phyloP scores from a whole-genome alignment of 352 stramenopile genomes.

The Phytophthora capsici region DNA sequence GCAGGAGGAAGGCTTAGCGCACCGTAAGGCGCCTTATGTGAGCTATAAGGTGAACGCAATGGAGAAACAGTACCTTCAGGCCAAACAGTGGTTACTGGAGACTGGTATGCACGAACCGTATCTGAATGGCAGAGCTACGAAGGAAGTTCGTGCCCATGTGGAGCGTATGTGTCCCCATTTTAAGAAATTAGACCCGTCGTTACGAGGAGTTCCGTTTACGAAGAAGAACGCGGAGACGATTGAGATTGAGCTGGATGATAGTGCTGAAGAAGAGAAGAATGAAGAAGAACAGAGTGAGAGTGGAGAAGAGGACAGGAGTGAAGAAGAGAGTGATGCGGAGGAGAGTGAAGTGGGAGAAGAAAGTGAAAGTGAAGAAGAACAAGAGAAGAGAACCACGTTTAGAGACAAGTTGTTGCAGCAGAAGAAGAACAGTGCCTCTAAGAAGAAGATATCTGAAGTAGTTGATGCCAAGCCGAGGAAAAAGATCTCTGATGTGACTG shows the following conservation, averaged over 20 bases:
- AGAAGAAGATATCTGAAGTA: not conserved
- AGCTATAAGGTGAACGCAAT: slow-evolving; percentile 41
- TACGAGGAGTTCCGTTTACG: slow-evolving; percentile 30
- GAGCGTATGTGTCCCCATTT: slow-evolving; percentile 36
- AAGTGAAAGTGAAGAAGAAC: not conserved
- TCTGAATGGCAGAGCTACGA: slow-evolving; percentile 24
- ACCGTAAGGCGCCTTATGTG: slow-evolving; percentile 38
- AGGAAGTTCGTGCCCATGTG: slow-evolving; percentile 42
- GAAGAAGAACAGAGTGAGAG: slow-evolving; percentile 10
- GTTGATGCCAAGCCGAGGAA: not conserved
- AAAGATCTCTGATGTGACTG: too few species aligned
- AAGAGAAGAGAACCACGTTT: slow-evolving; percentile 15
- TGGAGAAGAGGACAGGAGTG: slow-evolving; percentile 8
- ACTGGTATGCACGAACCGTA: slow-evolving; percentile 45
- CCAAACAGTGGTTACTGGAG: slow-evolving; percentile 46
- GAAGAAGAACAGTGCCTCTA: not conserved
- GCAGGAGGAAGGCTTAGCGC: slow-evolving; percentile 24
- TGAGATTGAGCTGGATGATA: slow-evolving; percentile 33
- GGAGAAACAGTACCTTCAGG: slow-evolving; percentile 49
- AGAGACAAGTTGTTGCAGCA: slow-evolving; percentile 13
- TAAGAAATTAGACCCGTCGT: slow-evolving; percentile 33
- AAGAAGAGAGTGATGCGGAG: slow-evolving; percentile 4
- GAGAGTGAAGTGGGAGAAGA: too few species aligned
- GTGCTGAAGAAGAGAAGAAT: slow-evolving; percentile 12
- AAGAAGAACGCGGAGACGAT: slow-evolving; percentile 31